Conservation (phyloP, 148 eudicot species). For the Oxyria digyna region DNA sequence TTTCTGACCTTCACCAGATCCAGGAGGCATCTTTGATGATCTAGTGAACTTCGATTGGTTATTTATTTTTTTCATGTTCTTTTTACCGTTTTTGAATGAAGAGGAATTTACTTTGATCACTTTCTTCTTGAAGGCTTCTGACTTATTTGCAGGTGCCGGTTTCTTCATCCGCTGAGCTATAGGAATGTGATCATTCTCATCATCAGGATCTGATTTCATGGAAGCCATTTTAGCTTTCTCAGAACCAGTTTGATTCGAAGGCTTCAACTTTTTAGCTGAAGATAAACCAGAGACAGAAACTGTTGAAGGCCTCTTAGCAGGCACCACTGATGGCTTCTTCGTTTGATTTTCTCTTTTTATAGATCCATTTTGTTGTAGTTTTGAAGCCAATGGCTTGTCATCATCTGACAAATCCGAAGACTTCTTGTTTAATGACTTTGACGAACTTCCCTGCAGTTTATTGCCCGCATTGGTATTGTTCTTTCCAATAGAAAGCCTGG, state of each 20-base stretch:
- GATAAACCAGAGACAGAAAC: slow-evolving; percentile 36
- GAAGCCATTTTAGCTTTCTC: slow-evolving; percentile 32
- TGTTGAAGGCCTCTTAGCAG: slow-evolving; percentile 55
- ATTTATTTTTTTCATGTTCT: slow-evolving; percentile 47
- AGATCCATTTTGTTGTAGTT: slow-evolving; percentile 63
- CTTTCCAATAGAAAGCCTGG: slow-evolving; percentile 38
- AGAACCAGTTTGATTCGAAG: slow-evolving; percentile 35
- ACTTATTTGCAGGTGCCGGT: slow-evolving; percentile 35
- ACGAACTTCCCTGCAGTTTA: slow-evolving; percentile 22
- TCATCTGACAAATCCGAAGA: slow-evolving; percentile 43
- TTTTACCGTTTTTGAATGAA: slow-evolving; percentile 35
- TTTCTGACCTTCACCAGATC: slow-evolving; percentile 95
- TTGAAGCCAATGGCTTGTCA: slow-evolving; percentile 34
- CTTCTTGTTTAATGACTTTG: slow-evolving; percentile 22
- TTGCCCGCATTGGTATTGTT: slow-evolving; percentile 20
- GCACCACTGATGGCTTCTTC: slow-evolving; percentile 20
- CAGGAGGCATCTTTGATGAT: slow-evolving; percentile 66
- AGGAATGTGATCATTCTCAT: slow-evolving; percentile 51
- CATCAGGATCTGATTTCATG: slow-evolving; percentile 41
- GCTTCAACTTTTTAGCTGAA: slow-evolving; percentile 49
- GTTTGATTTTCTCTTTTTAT: slow-evolving; percentile 27
- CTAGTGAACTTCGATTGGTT: slow-evolving; percentile 51
- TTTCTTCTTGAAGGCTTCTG: slow-evolving; percentile 32
- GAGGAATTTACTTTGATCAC: slow-evolving; percentile 33
- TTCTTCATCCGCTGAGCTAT: slow-evolving; percentile 64